Evolutionary conservation across 495 filamentous ascomycete species (phyloP), one percentile per base, ranked within the genome.

Genomic region (Aspergillus nidulans): DNA sequence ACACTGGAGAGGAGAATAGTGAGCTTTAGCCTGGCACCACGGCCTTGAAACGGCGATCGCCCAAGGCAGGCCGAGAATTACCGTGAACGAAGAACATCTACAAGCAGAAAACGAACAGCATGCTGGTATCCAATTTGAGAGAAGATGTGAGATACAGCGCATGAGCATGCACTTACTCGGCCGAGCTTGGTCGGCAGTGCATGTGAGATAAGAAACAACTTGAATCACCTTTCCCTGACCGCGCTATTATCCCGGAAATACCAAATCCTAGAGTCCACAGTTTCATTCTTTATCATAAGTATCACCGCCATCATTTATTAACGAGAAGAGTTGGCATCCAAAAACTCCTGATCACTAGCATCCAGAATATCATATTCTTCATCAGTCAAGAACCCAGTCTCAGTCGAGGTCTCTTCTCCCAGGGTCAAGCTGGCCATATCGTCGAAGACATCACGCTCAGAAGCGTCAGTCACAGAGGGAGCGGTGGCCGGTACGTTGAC

Each of bases 331-430:
- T 69, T 66, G 18, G 70, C 74, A 32, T 74, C 78, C 53, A 86
- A 66, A 55, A 80, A 87, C 68, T 98, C 94, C 64, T 96, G 91
- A 57, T 97, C 95, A 55, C 89, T 95, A 20, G 91, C 95, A 74
- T 95, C 90, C 24, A 97, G 85, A 57, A 97, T 87, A 59, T 98
- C 94, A 62, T 96, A 98, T 74, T 98, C 94, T 62, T 97, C 94
- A 60, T 98, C 94, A 12, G 95, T 97, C 71, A 95, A 69, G 78
- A 95, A 96, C 7, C 84, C 87, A 48, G 75, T 70, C n/a, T 77
- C 75, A 9, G 77, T 75, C 16, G 72, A 77, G 12, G 81, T 39
- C 15, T 39, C 80, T 40, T 89, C 89, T 19, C 77, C 77, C 20
- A 83, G 61, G 65, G 85, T 87, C 42, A 81, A 61, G 61, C 76